Percentiles rank a stretch among this genome's conserved stretches.
Conservation (phyloP, 306 rosid species). For the Ochetophila trinervis region DNA sequence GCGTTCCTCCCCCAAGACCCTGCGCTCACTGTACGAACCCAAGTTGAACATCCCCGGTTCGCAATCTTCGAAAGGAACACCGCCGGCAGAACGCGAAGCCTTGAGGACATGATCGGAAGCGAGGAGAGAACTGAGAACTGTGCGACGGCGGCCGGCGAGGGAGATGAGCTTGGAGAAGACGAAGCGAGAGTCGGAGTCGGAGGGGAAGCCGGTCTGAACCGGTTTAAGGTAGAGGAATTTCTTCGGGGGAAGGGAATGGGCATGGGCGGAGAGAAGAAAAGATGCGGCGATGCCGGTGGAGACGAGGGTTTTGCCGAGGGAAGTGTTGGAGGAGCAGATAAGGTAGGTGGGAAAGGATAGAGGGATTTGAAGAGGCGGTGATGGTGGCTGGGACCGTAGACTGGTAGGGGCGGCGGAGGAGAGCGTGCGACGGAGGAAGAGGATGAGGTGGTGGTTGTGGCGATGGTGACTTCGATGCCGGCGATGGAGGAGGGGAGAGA, state of each 20-base stretch:
- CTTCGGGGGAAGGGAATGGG: constrained; percentile 7
- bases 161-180: constrained; percentile 47
- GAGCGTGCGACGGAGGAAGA: constrained; percentile 9
- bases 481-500: constrained; percentile 26
- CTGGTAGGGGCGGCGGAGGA: constrained; percentile 18
- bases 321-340: constrained; percentile 87
- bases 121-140: constrained; percentile 33
- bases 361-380: constrained; percentile 38
- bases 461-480: constrained; percentile 13
- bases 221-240: constrained; percentile 82
- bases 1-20: constrained; percentile 24
- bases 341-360: constrained; percentile 75
- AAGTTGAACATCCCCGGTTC: constrained; percentile 18
- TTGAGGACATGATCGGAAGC: constrained; percentile 56
- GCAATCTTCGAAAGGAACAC: background rate
- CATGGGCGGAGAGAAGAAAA: constrained; percentile 35
- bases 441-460: constrained; percentile 12
- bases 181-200: constrained; percentile 85
- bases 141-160: constrained; percentile 44
- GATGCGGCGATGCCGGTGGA: constrained; percentile 85
- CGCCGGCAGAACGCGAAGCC: constrained; percentile 37
- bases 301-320: constrained; percentile 89
- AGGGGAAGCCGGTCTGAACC: constrained; percentile 81
- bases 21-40: constrained; percentile 27
- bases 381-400: background rate